Base-by-base conservation (phyloP, 2,329 filamentous ascomycete species). In the Ceratocystiopsis sp. region DNA sequence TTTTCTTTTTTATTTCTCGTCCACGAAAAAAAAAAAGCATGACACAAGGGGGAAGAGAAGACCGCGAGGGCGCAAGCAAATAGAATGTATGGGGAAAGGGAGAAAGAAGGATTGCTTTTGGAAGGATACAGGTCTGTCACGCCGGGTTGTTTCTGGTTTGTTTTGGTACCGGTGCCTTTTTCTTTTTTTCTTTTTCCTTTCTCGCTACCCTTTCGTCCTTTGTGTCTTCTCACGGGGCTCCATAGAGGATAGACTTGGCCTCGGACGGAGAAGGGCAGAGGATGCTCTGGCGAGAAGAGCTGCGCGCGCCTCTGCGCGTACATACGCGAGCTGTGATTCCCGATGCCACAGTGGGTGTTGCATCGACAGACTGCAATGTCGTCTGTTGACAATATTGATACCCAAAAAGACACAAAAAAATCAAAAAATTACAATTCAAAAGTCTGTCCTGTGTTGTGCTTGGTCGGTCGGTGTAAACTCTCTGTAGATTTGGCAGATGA, bases 41-140 rank as follows among this genome's bases (percentile, higher is more conserved):
- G 42, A 40, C 8, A 13, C 35, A 41, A 40, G n/a, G 32, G 32
- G 21, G 29, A 40, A 19, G 32, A 37, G 32, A 18, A 35, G 33
- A 38, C 42, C 19, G 18, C 15, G 41, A 35, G 42, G 40, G 42
- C 45, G 45, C 42, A 44, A 44, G 38, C 42, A 40, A 21, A 37
- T 44, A 44, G 42, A 44, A 42, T 42, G 42, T 40, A 21, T 34
- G 34, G 35, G 42, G 45, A 17, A 36, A 29, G 25, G 25, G 25
- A 29, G 25, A 29, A 34, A 34, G 33, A 15, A 16, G 37, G n/a
- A 8, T 11, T 40, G 42, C 32, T 7, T 8, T 29, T 39, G 42
- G 42, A 34, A 41, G 40, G 45, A 18, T 42, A 37, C 32, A 35
- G 25, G 39, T 33, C 8, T 13, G 37, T 11, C 10, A 29, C 9